A percentile compares a stretch with the other conserved stretches of the same genome.
Conservation (phyloP, 2,329 filamentous ascomycete genomes). For the Sarocladium brachiariae region DNA sequence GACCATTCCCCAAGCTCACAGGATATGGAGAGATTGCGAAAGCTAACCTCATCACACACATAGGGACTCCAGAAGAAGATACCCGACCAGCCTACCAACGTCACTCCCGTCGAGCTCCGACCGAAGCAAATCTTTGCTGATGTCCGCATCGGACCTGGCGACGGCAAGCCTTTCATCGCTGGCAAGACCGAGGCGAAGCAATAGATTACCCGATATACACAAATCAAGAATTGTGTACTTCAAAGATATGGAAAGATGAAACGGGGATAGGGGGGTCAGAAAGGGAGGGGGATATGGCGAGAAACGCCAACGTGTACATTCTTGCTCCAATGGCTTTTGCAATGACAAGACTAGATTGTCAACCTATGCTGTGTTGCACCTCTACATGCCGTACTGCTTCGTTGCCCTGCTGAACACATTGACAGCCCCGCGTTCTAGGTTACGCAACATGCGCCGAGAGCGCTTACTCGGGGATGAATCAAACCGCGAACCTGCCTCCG, state of each 20-base stretch:
- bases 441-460: too few species aligned
- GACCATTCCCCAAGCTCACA: neutral
- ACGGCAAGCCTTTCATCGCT: constrained; percentile 36
- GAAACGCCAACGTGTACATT: constrained; percentile 9
- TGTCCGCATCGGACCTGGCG: constrained; percentile 35
- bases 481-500: too few species aligned
- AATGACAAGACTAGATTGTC: constrained; percentile 8
- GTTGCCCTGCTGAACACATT: too few species aligned
- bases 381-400: neutral
- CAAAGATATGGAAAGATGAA: neutral
- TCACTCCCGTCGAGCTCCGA: constrained; percentile 68
- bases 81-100: constrained; percentile 63
- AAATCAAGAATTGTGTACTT: neutral
- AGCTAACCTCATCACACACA: neutral
- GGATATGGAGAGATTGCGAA: too few species aligned
- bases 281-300: neutral
- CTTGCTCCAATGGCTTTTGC: constrained; percentile 2
- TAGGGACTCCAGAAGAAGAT: constrained; percentile 78
- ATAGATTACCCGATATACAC: constrained; percentile 15
- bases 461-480: too few species aligned
- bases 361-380: neutral
- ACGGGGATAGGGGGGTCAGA: neutral
- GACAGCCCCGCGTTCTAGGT: too few species aligned
- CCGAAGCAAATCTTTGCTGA: constrained; percentile 57
- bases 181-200: constrained; percentile 25